Conservation (phyloP, 1,139 yeast species). For the Taphrina pruni region DNA sequence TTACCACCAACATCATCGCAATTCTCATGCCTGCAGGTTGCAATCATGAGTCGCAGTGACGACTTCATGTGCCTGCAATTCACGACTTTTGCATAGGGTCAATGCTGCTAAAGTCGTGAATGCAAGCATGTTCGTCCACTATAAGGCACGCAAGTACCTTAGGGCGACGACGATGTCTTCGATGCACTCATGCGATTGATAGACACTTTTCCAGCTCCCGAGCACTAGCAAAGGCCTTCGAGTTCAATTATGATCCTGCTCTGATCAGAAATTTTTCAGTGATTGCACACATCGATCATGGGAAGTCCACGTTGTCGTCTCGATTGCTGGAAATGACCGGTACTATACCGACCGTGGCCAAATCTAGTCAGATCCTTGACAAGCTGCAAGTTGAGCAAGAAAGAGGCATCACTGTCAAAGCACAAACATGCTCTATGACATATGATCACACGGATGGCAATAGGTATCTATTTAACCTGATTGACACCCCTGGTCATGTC, state of each 20-base stretch:
- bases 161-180: neutral
- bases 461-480: slow-evolving; percentile 84
- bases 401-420: slow-evolving; percentile 94
- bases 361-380: slow-evolving; percentile 82
- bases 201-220: neutral
- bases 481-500: slow-evolving; percentile 98
- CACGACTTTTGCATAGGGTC: neutral
- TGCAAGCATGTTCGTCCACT: slow-evolving; percentile 2
- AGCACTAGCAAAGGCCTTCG: slow-evolving; percentile 26
- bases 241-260: slow-evolving; percentile 29
- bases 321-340: slow-evolving; percentile 85
- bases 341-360: slow-evolving; percentile 75
- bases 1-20: neutral
- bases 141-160: slow-evolving; percentile 7
- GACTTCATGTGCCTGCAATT: neutral
- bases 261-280: slow-evolving; percentile 76
- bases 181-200: neutral
- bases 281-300: slow-evolving; percentile 97
- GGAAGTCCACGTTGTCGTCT: slow-evolving; percentile 91
- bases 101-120: slow-evolving; percentile 1
- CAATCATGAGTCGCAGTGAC: neutral
- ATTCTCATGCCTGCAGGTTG: too few relatives aligned
- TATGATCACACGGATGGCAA: slow-evolving; percentile 66
- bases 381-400: slow-evolving; percentile 93
- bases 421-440: slow-evolving; percentile 94